Base-by-base conservation (phyloP, 768 basidiomycete species). In the Hericium coralloides region DNA sequence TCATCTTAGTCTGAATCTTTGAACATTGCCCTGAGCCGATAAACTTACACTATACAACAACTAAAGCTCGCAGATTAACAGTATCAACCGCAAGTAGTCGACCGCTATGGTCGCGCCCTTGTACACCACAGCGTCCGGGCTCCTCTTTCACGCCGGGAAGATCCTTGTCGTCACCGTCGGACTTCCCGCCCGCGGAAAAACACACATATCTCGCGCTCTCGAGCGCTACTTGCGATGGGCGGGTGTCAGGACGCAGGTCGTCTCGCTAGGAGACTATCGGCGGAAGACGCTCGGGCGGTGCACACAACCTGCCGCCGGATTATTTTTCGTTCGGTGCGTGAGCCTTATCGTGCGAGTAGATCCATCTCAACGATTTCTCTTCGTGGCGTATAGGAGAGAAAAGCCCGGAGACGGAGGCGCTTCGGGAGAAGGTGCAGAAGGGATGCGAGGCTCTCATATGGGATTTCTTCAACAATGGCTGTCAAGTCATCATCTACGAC, bases 171-270 rank as follows among this genome's bases (percentile, higher is more conserved):
- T 94, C 57, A 92, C 94, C 18, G 88, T 98, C 55, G 95, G 95
- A 9, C 78, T 98, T 3, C 95, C 95, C 48, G 95, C 95, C 1
- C 82, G 93, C 54, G 93, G 94, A 37, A 97, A 97, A 74, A 99
- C 97, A 0, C 97, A 99, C 69, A 92, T 98, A 56, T 95, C 94
- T 1, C 82, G 95, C 39, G 87, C 95, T 7, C 79, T 98, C 12
- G 95, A 98, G 69, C 84, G 97, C n/a, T 99, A 99, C 71, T 80
- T 99, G 1, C 80, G 93, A 69, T 99, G 97, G 97, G 90, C 92
- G 71, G 97, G 97, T 31, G 91, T 99, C 55, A 98, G 95, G 72
- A 95, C 93, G 0, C 83, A 88, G 60, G 97, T 98, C 55, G 85
- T 98, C 56, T 95, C 93, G 6, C 76, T 99, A 10, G 97, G 97